Evolutionary conservation across 257 asterid genomes (phyloP).

Genomic region (Penstemon eatonii): DNA sequence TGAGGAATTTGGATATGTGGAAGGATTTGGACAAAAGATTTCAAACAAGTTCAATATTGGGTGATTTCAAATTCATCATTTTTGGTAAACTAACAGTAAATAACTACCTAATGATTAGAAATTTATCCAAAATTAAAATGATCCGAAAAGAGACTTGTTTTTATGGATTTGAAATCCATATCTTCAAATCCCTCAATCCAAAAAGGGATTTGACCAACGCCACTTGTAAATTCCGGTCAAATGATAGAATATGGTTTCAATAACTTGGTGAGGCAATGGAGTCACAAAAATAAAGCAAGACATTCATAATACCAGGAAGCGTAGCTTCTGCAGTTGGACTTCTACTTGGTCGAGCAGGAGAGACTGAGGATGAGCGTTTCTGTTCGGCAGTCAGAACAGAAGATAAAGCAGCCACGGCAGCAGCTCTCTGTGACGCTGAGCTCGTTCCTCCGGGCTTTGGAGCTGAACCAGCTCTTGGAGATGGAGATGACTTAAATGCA

Average conservation of each 20-base stretch:
- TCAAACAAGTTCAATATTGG: too few species aligned
- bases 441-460: constrained; percentile 48
- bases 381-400: constrained; percentile 79
- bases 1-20: not conserved
- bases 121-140: too few species aligned
- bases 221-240: not conserved
- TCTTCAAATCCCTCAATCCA: too few species aligned
- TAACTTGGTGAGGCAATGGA: too few species aligned
- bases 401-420: constrained; percentile 93
- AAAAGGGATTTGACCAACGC: too few species aligned
- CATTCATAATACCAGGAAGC: constrained; percentile 51
- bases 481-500: constrained; percentile 65
- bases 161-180: too few species aligned
- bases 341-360: constrained; percentile 61
- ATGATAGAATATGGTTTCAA: not conserved
- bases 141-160: too few species aligned
- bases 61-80: too few species aligned
- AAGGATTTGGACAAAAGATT: too few species aligned
- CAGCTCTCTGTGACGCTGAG: constrained; percentile 87
- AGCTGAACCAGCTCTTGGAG: constrained; percentile 49
- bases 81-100: too few species aligned
- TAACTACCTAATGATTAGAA: too few species aligned
- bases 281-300: not conserved
- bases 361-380: constrained; percentile 61
- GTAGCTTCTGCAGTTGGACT: constrained; percentile 55